A percentile compares a stretch with the other conserved stretches of the same genome.
Conservation (phyloP, 2,329 filamentous ascomycete genomes). For the Ophiostoma australiae region DNA sequence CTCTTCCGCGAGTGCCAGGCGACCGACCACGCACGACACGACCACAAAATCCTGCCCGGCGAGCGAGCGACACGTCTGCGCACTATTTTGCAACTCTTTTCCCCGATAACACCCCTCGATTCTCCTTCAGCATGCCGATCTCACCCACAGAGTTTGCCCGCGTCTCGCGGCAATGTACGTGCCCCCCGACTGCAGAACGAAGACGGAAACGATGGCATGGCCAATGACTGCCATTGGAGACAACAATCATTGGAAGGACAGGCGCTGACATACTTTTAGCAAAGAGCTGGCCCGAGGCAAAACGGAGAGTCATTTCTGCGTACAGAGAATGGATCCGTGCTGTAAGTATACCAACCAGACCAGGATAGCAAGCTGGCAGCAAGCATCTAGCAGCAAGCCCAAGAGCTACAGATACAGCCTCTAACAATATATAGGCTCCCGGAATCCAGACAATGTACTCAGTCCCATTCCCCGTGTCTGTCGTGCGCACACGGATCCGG, state of each 20-base stretch:
- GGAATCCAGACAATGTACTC: slow-evolving; percentile 98
- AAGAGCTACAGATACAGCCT: background rate
- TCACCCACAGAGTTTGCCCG: slow-evolving; percentile 88
- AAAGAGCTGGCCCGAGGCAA: slow-evolving; percentile 83
- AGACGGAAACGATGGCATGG: background rate
- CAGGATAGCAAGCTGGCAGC: background rate
- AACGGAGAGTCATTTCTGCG: slow-evolving; percentile 75
- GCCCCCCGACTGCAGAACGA: slow-evolving; percentile 26
- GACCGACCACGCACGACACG: slow-evolving; percentile 11
- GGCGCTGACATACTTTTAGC: slow-evolving; percentile 48
- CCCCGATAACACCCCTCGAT: background rate
- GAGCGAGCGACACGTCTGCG: slow-evolving; percentile 8
- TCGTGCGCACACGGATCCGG: slow-evolving; percentile 85
- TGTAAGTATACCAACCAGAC: slow-evolving; percentile 55
- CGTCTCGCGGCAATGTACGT: slow-evolving; percentile 70
- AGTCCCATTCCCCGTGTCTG: slow-evolving; percentile 78
- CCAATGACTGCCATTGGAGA: background rate
- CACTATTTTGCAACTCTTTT: background rate
- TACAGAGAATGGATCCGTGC: slow-evolving; percentile 96
- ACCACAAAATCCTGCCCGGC: background rate
- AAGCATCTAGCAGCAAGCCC: background rate
- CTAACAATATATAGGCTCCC: slow-evolving; percentile 60
- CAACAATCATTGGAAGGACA: background rate
- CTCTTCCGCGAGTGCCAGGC: slow-evolving; percentile 11
- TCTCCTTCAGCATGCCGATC: slow-evolving; percentile 61